Conservation (phyloP, 352 stramenopile genomes). For the Phytophthora crassamura region DNA sequence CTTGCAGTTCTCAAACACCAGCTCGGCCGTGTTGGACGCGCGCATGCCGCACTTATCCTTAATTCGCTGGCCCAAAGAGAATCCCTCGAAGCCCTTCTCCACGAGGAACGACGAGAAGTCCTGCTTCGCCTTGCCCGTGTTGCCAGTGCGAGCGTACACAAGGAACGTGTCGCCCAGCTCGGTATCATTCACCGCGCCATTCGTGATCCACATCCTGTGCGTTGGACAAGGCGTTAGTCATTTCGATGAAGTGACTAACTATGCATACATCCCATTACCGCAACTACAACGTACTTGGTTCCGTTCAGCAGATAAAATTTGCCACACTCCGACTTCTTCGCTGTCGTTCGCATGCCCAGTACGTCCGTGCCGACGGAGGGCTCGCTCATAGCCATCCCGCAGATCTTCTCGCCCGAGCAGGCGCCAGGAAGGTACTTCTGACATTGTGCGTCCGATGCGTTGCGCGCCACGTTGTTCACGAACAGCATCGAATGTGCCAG, state of each 20-base stretch:
- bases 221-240: conserved; percentile 5
- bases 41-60: conserved; percentile 99
- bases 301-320: conserved; percentile 93
- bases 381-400: conserved; percentile 99
- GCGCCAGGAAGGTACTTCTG: conserved; percentile 90
- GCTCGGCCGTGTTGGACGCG: conserved; percentile 97
- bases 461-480: conserved; percentile 93
- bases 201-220: conserved; percentile 99
- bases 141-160: conserved; percentile 97
- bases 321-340: conserved; percentile 83
- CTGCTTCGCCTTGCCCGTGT: conserved; percentile 77
- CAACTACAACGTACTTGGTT: conserved; percentile 65
- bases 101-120: conserved; percentile 98
- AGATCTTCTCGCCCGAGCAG: conserved; percentile 95
- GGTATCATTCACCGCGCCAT: conserved; percentile 96
- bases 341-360: conserved; percentile 96
- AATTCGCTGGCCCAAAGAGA: conserved; percentile 98
- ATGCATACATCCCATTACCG: background rate
- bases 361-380: conserved; percentile 95
- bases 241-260: background rate
- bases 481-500: conserved; percentile 95
- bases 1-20: conserved; percentile 98
- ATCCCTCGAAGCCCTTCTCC: conserved; percentile 96
- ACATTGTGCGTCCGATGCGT: conserved; percentile 91
- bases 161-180: conserved; percentile 97